A percentile compares a stretch with the other conserved stretches of the same genome.
Conservation (phyloP, 2,329 filamentous ascomycete species). For the Phoma sp. region DNA sequence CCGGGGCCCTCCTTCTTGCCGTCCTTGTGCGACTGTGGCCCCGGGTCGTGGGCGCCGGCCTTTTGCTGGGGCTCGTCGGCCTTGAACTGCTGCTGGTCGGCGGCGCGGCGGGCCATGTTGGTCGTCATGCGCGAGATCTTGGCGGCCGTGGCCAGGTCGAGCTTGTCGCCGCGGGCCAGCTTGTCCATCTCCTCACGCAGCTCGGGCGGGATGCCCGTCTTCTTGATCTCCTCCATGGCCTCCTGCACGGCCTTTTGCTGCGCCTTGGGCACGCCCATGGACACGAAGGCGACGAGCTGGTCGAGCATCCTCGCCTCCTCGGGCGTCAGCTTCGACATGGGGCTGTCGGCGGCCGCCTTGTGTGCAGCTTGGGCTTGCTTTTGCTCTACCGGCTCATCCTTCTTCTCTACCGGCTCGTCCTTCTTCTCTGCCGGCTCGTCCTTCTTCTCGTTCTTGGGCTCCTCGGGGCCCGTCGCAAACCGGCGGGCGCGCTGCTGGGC, state of each 20-base stretch:
- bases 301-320: slow-evolving; percentile 67
- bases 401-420: slow-evolving; percentile 36
- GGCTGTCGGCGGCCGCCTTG: slow-evolving; percentile 51
- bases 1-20: slow-evolving; percentile 43
- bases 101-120: slow-evolving; percentile 62
- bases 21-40: slow-evolving; percentile 48
- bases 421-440: slow-evolving; percentile 37
- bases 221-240: slow-evolving; percentile 68
- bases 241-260: slow-evolving; percentile 67
- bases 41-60: slow-evolving; percentile 55
- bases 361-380: slow-evolving; percentile 45
- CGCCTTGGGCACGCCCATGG: slow-evolving; percentile 66
- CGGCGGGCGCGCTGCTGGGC: slow-evolving; percentile 53
- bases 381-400: slow-evolving; percentile 36
- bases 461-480: slow-evolving; percentile 51
- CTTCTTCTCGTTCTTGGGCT: slow-evolving; percentile 44
- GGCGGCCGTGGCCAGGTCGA: slow-evolving; percentile 65
- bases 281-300: slow-evolving; percentile 63
- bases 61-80: slow-evolving; percentile 51
- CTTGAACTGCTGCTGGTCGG: slow-evolving; percentile 45
- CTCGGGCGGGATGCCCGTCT: slow-evolving; percentile 73
- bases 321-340: slow-evolving; percentile 56
- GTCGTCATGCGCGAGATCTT: slow-evolving; percentile 66
- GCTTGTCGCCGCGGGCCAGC: slow-evolving; percentile 56
- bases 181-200: slow-evolving; percentile 69